phyloP scores from a whole-genome alignment of 495 filamentous ascomycete species.

The Cetradonia linearis region DNA sequence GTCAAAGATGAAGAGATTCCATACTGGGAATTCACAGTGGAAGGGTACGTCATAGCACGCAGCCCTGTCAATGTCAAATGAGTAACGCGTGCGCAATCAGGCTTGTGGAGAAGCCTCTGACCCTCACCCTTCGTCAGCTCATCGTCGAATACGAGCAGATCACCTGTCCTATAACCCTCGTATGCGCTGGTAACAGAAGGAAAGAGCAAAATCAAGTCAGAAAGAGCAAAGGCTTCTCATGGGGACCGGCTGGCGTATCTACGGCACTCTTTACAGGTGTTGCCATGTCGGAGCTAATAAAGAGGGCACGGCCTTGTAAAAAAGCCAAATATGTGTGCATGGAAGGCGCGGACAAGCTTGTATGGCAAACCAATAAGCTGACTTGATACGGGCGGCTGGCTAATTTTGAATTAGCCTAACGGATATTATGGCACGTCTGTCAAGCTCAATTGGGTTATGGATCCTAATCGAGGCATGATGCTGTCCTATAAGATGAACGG shows the following conservation, averaged over 20 bases:
- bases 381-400: neutral
- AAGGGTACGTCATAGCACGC: constrained; percentile 46
- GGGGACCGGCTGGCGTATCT: constrained; percentile 83
- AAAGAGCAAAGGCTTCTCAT: constrained; percentile 93
- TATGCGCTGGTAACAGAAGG: constrained; percentile 86
- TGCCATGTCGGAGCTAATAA: constrained; percentile 61
- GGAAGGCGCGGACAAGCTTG: constrained; percentile 80
- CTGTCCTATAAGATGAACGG: constrained; percentile 91
- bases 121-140: constrained; percentile 62
- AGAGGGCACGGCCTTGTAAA: constrained; percentile 54
- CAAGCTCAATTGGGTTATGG: constrained; percentile 82
- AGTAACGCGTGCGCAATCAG: constrained; percentile 27
- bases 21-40: constrained; percentile 76
- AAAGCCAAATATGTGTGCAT: constrained; percentile 82
- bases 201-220: constrained; percentile 91
- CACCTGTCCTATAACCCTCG: constrained; percentile 79
- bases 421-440: constrained; percentile 85
- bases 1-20: constrained; percentile 63
- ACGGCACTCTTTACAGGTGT: constrained; percentile 88
- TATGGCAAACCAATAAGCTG: constrained; percentile 27
- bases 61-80: neutral
- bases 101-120: constrained; percentile 70
- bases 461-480: constrained; percentile 78
- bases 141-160: constrained; percentile 69
- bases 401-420: constrained; percentile 50